Percentiles rank a stretch among this genome's conserved stretches.
phyloP scores from a whole-genome alignment of 106 monocot genomes.

The Acorus gramineus region DNA sequence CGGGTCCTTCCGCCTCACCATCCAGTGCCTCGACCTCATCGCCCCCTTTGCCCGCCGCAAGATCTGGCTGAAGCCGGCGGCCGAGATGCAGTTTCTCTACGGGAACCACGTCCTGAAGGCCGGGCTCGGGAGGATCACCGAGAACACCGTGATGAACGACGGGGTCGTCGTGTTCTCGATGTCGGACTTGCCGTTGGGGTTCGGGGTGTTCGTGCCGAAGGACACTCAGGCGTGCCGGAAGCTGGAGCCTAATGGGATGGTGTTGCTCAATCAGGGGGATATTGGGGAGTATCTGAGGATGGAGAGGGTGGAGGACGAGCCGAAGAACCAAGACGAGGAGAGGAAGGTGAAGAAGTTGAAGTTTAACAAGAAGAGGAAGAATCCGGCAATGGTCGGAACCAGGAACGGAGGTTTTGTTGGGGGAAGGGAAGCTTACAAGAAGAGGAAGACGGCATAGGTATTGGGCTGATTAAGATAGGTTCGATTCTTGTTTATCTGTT shows the following conservation, averaged over 20 bases:
- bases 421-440: no score
- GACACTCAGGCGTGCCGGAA: slow-evolving; percentile 78
- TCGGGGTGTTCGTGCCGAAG: slow-evolving; percentile 54
- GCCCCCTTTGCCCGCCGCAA: slow-evolving; percentile 76
- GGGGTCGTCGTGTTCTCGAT: slow-evolving; percentile 81
- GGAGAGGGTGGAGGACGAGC: slow-evolving; percentile 7
- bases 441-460: no score
- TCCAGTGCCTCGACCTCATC: slow-evolving; percentile 79
- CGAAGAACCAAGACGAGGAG: no score
- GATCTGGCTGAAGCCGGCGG: slow-evolving; percentile 78
- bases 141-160: slow-evolving; percentile 60
- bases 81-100: slow-evolving; percentile 70
- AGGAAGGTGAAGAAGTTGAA: no score
- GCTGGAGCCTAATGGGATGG: slow-evolving; percentile 59
- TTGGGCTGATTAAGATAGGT: no score
- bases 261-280: slow-evolving; percentile 82
- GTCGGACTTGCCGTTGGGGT: slow-evolving; percentile 77
- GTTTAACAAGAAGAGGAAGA: no score
- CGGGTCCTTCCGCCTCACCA: slow-evolving; percentile 64
- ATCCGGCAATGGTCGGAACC: no score
- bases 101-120: slow-evolving; percentile 75
- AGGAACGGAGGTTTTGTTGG: no score
- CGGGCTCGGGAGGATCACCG: slow-evolving; percentile 64
- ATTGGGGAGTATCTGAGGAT: slow-evolving; percentile 71
- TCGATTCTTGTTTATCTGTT: no score